These are phyloP conservation scores for Discostella pseudostelligera DNA, from an alignment of 108 stramenopile genomes.

Conservation along the genomic window DNA sequence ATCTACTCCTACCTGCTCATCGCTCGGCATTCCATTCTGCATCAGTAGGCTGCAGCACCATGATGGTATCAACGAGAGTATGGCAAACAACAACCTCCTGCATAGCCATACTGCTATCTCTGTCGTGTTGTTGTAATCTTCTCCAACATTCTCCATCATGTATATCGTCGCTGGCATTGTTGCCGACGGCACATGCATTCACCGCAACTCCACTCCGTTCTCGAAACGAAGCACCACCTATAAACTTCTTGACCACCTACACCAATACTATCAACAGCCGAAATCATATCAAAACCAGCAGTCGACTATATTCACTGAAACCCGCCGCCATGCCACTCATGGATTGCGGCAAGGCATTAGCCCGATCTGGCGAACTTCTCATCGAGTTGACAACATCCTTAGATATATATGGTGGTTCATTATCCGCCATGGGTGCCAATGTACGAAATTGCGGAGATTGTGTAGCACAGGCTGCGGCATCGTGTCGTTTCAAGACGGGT, in stretches of 20 bases:
- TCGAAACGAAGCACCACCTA: too few species aligned
- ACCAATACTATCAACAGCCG: not conserved
- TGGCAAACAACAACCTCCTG: too few species aligned
- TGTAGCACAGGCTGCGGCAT: constrained; percentile 81
- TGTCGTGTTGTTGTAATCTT: too few species aligned
- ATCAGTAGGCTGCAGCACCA: too few species aligned
- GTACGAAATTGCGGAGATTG: constrained; percentile 75
- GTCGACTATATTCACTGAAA: constrained; percentile 45
- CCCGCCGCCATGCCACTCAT: constrained; percentile 71
- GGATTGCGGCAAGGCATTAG: constrained; percentile 80
- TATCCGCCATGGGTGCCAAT: constrained; percentile 68
- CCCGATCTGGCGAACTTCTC: constrained; percentile 73
- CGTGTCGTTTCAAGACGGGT: constrained; percentile 77
- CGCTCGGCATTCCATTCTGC: too few species aligned
- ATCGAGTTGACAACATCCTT: constrained; percentile 59
- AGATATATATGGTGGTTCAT: constrained; percentile 69
- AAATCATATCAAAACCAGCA: constrained; percentile 13
- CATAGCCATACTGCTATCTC: too few species aligned
- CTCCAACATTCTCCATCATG: too few species aligned
- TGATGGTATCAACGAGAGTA: too few species aligned
- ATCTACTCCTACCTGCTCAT: too few species aligned
- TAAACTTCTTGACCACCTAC: not conserved
- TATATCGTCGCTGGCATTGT: too few species aligned
- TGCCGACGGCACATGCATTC: too few species aligned
- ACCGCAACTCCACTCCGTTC: too few species aligned